Evolutionary conservation across 345 rosid genomes (phyloP).

Genomic region (Physaria fendleri): DNA sequence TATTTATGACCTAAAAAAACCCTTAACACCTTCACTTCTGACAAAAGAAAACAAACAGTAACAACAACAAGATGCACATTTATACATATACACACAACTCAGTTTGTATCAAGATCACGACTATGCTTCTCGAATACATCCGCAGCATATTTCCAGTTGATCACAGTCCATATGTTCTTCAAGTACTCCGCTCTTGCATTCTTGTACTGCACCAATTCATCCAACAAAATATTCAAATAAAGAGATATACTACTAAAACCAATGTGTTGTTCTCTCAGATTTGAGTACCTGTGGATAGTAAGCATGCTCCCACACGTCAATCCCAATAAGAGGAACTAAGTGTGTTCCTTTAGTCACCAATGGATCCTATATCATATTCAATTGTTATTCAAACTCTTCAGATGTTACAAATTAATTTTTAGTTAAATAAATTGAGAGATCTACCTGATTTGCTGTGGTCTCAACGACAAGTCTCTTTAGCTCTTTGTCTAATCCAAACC

Average conservation of each 20-base stretch:
- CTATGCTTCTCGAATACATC: slow-evolving; percentile 42
- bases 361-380: slow-evolving; percentile 57
- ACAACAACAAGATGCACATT: neutral
- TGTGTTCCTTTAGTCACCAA: slow-evolving; percentile 65
- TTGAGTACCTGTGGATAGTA: slow-evolving; percentile 77
- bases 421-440: neutral
- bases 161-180: slow-evolving; percentile 90
- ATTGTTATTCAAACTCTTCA: neutral
- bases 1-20: neutral
- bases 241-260: neutral
- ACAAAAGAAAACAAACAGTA: neutral
- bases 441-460: slow-evolving; percentile 86
- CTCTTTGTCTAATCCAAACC: slow-evolving; percentile 87
- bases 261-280: neutral
- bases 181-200: slow-evolving; percentile 76
- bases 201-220: slow-evolving; percentile 54
- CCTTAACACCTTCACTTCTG: neutral
- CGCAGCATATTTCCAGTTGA: slow-evolving; percentile 80
- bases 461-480: slow-evolving; percentile 79
- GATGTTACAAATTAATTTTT: neutral
- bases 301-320: slow-evolving; percentile 99
- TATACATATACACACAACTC: neutral
- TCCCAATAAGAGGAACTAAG: slow-evolving; percentile 75
- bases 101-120: slow-evolving; percentile 7
- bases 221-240: neutral